Percentiles rank a stretch among this genome's conserved stretches.
phyloP scores from a whole-genome alignment of 805 yeast genomes.

The Candida coquimbonensis region DNA sequence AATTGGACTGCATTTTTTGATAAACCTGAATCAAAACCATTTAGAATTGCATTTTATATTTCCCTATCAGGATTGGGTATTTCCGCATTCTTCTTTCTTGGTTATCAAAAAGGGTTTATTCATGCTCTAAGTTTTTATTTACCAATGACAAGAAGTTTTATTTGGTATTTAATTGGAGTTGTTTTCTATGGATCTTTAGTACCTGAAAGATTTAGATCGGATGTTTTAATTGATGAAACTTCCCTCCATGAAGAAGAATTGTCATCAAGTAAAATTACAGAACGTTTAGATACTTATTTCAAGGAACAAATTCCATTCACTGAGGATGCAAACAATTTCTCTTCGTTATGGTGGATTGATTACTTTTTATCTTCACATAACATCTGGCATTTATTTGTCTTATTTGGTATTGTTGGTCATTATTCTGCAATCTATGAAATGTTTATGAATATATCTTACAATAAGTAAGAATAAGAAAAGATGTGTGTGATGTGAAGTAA shows the following conservation, averaged over 20 bases:
- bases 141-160: slow-evolving; percentile 67
- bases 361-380: slow-evolving; percentile 75
- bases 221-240: slow-evolving; percentile 45
- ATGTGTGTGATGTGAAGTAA: no score
- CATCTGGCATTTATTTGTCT: slow-evolving; percentile 89
- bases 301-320: slow-evolving; percentile 32
- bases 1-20: slow-evolving; percentile 95
- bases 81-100: slow-evolving; percentile 51
- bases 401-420: slow-evolving; percentile 86
- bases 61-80: slow-evolving; percentile 73
- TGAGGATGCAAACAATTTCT: slow-evolving; percentile 29
- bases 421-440: slow-evolving; percentile 71
- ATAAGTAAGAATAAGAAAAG: slow-evolving; percentile 5
- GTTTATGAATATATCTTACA: slow-evolving; percentile 37
- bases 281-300: slow-evolving; percentile 31
- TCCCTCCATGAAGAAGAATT: slow-evolving; percentile 31
- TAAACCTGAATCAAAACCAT: slow-evolving; percentile 72
- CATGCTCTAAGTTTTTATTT: slow-evolving; percentile 47
- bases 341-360: slow-evolving; percentile 80
- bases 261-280: slow-evolving; percentile 25
- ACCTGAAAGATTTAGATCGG: slow-evolving; percentile 84
- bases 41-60: slow-evolving; percentile 75
- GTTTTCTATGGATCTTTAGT: slow-evolving; percentile 79
- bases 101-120: slow-evolving; percentile 46
- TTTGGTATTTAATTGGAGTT: slow-evolving; percentile 77